Conservation (phyloP, 2,329 filamentous ascomycete genomes). For the Phaeosphaeriaceae sp. region DNA sequence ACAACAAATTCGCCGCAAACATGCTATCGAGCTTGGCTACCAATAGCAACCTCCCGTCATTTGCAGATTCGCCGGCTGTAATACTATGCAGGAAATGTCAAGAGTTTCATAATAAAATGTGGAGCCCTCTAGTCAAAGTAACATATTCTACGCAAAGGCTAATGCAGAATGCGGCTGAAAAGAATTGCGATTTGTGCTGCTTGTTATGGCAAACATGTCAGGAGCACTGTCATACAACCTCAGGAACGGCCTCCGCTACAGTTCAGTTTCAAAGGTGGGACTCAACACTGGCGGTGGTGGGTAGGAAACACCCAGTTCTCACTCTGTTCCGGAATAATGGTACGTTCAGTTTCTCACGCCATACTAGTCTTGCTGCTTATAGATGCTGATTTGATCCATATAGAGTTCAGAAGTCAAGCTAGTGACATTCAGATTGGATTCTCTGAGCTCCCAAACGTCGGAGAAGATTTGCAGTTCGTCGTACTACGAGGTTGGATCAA, state of each 20-base stretch:
- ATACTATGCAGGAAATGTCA: neutral
- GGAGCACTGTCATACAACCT: no score
- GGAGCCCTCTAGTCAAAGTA: neutral
- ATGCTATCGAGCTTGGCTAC: neutral
- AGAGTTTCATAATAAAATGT: neutral
- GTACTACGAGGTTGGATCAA: conserved; percentile 14
- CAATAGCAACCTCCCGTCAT: neutral
- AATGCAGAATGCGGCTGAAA: neutral
- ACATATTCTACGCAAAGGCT: neutral
- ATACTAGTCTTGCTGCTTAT: no score
- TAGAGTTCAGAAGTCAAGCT: neutral
- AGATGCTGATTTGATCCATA: neutral
- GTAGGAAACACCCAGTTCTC: conserved; percentile 2
- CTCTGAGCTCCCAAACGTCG: conserved; percentile 10
- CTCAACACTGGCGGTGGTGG: neutral
- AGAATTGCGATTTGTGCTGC: neutral
- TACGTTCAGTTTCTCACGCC: no score
- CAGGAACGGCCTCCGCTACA: no score
- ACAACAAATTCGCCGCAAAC: neutral
- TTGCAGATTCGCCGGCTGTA: no score
- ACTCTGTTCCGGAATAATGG: neutral
- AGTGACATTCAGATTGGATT: conserved; percentile 14
- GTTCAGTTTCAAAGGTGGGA: neutral
- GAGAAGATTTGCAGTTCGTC: conserved; percentile 7
- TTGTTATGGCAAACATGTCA: neutral